Base-by-base conservation (phyloP, 1,284 basidiomycete species). In the Somion occarium region DNA sequence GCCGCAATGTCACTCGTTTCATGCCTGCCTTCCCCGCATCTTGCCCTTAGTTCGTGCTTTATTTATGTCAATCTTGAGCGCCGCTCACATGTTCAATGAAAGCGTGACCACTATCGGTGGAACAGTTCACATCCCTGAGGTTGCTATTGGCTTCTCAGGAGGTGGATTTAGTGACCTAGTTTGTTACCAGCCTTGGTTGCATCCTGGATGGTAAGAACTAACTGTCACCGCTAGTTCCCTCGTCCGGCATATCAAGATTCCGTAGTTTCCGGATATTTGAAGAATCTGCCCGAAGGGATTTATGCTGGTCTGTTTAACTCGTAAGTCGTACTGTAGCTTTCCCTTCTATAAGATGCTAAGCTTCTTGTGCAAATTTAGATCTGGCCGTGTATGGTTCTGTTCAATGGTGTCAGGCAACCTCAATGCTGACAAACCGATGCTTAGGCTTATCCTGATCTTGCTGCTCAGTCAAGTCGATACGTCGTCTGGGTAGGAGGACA, bases 131-230 rank as follows among this genome's bases (percentile, higher is more conserved):
- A 69, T 84, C n/a, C 81, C 80, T 0, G 83, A 87, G 64, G 70
- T 70, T 7, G 81, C 79, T 0, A 72, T 75, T 0, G 63, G 54
- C 57, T 80, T 80, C 63, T 82, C 80, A 39, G 85, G 86, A 5
- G 86, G 85, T 51, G 87, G 86, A 2, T 87, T 87, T 69, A 81
- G 78, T 59, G 72, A 84, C 61, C 73, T 76, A 50, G 78, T 80
- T 52, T 57, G 70, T 63, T 46, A 3, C 13, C 25, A 30, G 34
- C n/a, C n/a, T n/a, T 38, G 27, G 19, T 45, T 45, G 13, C 7
- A 3, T 3, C 12, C 13, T 3, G n/a, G 4, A 26, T 7, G 30
- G n/a, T 49, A 7, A 3, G 18, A 19, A 5, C 18, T 38, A 41
- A n/a, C n/a, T 15, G 34, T 42, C 12, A 3, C 25, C 30, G 13